These are phyloP conservation scores for Puccinia hordei DNA, from an alignment of 1,284 basidiomycete genomes.

Conservation along the genomic window DNA sequence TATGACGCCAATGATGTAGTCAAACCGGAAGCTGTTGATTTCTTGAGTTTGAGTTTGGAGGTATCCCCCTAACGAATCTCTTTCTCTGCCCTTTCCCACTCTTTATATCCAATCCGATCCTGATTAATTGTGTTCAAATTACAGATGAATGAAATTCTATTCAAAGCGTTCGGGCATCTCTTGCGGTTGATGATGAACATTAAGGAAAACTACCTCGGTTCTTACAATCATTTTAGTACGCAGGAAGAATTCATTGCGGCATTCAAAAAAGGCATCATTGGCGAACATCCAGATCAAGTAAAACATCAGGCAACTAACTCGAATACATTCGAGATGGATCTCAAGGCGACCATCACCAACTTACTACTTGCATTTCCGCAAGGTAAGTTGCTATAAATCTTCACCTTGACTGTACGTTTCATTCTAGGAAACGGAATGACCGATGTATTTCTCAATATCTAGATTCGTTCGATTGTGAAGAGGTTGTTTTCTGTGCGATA, in stretches of 20 bases:
- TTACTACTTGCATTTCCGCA: conserved; percentile 40
- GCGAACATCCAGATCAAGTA: conserved; percentile 19
- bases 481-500: conserved; percentile 27
- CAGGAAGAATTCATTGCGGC: conserved; percentile 37
- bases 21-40: conserved; percentile 72
- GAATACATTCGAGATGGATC: conserved; percentile 30
- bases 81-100: conserved; percentile 50
- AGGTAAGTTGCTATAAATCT: neutral
- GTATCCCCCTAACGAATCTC: conserved; percentile 62
- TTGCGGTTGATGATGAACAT: conserved; percentile 81
- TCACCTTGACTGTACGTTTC: neutral
- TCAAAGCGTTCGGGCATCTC: conserved; percentile 79
- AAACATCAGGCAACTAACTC: conserved; percentile 10
- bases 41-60: conserved; percentile 70
- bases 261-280: conserved; percentile 18
- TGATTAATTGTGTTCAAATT: neutral
- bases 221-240: conserved; percentile 79
- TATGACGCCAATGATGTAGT: conserved; percentile 74
- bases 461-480: conserved; percentile 37
- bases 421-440: neutral
- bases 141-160: conserved; percentile 64
- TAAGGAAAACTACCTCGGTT: conserved; percentile 86
- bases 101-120: conserved; percentile 7
- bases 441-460: neutral
- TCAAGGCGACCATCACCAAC: conserved; percentile 12